Conservation (phyloP, 371 early-diverging fungal species). For the Mortierella sp. region DNA sequence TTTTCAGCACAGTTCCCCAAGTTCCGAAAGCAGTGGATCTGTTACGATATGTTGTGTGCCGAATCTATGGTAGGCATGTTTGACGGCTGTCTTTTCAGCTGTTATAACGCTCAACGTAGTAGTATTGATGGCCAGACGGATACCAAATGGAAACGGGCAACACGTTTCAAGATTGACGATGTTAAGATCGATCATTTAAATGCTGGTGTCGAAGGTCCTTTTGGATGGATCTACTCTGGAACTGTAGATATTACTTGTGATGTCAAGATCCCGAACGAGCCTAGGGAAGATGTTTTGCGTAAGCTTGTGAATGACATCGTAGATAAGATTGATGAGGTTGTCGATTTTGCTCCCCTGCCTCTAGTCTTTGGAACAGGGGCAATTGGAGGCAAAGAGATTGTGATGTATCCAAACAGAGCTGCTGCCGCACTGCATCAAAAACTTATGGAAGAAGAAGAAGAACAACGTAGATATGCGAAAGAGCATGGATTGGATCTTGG, state of each 20-base stretch:
- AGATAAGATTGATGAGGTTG: slow-evolving; percentile 81
- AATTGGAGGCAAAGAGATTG: slow-evolving; percentile 61
- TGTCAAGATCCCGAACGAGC: slow-evolving; percentile 77
- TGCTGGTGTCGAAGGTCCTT: slow-evolving; percentile 88
- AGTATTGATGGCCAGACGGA: slow-evolving; percentile 59
- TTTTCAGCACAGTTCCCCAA: slow-evolving; percentile 86
- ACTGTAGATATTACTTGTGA: slow-evolving; percentile 86
- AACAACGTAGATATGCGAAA: slow-evolving; percentile 16
- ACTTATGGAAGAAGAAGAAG: slow-evolving; percentile 52
- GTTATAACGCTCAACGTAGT: slow-evolving; percentile 85
- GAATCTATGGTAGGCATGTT: slow-evolving; percentile 93
- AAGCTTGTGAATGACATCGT: slow-evolving; percentile 82
- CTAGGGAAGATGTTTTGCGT: slow-evolving; percentile 71
- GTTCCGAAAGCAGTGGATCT: slow-evolving; percentile 92
- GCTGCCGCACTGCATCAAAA: slow-evolving; percentile 49
- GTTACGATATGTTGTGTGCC: slow-evolving; percentile 92
- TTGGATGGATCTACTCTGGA: slow-evolving; percentile 95
- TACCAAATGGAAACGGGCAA: slow-evolving; percentile 56
- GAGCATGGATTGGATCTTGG: slow-evolving; percentile 9
- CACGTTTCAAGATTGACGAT: slow-evolving; percentile 91
- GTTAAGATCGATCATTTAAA: slow-evolving; percentile 94
- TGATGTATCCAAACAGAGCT: slow-evolving; percentile 52
- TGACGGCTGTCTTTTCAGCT: slow-evolving; percentile 94
- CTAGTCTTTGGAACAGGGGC: slow-evolving; percentile 68
- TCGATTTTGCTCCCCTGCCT: slow-evolving; percentile 60